Conservation (phyloP, 106 monocot species). For the Platanthera zijinensis region DNA sequence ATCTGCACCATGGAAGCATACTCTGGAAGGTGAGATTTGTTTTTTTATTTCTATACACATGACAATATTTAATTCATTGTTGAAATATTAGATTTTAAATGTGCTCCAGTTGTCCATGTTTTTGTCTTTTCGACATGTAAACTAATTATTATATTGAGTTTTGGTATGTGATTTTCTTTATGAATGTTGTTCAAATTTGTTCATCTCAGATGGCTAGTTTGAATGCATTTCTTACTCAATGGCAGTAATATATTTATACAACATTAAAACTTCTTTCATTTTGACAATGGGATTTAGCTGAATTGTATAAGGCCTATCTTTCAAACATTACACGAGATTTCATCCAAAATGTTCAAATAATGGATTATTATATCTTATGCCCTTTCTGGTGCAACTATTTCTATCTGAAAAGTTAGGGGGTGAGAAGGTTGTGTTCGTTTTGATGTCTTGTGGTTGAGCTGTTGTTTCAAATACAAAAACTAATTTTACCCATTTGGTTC, state of each 20-base stretch:
- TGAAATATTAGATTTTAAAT: not conserved
- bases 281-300: not conserved
- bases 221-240: not conserved
- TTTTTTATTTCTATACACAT: not conserved
- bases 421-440: too few species aligned
- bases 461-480: too few species aligned
- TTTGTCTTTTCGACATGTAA: not conserved
- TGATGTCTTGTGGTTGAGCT: too few species aligned
- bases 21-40: constrained; percentile 74
- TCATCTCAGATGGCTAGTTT: not conserved
- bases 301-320: not conserved
- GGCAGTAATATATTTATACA: not conserved
- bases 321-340: not conserved
- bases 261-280: not conserved
- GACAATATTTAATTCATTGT: not conserved
- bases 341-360: not conserved
- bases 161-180: not conserved
- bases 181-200: not conserved
- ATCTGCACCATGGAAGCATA: constrained; percentile 98
- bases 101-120: not conserved
- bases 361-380: not conserved
- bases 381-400: too few species aligned
- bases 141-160: not conserved
- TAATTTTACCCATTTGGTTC: too few species aligned
- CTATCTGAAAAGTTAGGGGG: too few species aligned